A percentile compares a stretch with the other conserved stretches of the same genome.
phyloP scores from a whole-genome alignment of 768 basidiomycete species.

The Termitomyces sp. region DNA sequence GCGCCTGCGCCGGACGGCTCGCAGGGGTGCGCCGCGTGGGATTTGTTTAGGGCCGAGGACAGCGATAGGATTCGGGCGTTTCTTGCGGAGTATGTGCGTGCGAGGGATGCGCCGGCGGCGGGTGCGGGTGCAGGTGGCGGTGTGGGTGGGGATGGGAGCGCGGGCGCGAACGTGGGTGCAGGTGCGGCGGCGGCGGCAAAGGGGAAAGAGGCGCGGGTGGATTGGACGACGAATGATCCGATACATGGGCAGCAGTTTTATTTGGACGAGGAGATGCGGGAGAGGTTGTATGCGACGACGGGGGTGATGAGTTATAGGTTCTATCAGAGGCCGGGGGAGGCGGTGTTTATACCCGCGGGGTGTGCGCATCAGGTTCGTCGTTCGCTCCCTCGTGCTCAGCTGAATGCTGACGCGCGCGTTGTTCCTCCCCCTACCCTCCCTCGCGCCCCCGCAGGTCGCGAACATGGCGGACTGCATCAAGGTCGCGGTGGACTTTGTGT shows the following conservation, averaged over 20 bases:
- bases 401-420: too few species aligned
- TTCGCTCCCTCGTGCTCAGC: neutral
- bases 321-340: slow-evolving; percentile 89
- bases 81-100: slow-evolving; percentile 37
- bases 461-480: slow-evolving; percentile 96
- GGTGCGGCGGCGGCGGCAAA: neutral
- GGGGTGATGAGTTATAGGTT: slow-evolving; percentile 79
- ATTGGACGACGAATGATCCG: slow-evolving; percentile 50
- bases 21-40: slow-evolving; percentile 87
- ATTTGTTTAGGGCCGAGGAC: slow-evolving; percentile 80
- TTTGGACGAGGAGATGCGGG: slow-evolving; percentile 63
- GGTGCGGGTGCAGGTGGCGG: neutral
- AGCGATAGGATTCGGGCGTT: slow-evolving; percentile 74
- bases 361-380: slow-evolving; percentile 79
- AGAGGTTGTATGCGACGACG: slow-evolving; percentile 58
- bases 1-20: slow-evolving; percentile 49
- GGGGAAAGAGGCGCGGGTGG: slow-evolving; percentile 12
- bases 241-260: slow-evolving; percentile 91
- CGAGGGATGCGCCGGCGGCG: neutral
- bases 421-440: too few species aligned
- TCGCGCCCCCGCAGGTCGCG: slow-evolving; percentile 53
- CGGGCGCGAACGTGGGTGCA: neutral
- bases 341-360: slow-evolving; percentile 93
- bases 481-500: slow-evolving; percentile 92
- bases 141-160: too few species aligned